Percentiles rank a stretch among this genome's conserved stretches.
phyloP scores from a whole-genome alignment of 495 filamentous ascomycete genomes.

The Penicillium canariense region DNA sequence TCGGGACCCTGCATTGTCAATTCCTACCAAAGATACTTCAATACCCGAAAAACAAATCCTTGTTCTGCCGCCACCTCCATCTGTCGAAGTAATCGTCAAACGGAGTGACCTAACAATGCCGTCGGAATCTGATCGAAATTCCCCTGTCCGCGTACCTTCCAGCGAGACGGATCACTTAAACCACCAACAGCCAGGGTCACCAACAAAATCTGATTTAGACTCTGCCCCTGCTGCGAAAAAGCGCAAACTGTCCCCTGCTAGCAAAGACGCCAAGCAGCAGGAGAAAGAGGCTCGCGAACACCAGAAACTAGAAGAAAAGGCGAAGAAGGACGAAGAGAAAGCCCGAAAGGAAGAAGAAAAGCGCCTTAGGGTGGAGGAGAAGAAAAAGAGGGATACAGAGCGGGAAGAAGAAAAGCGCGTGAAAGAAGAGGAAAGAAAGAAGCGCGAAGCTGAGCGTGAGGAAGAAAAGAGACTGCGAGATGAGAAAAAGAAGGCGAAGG shows the following conservation, averaged over 20 bases:
- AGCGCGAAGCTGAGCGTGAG: conserved; percentile 34
- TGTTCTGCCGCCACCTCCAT: neutral
- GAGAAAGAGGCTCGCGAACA: conserved; percentile 46
- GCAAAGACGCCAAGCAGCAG: conserved; percentile 50
- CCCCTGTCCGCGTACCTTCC: neutral
- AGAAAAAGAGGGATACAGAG: conserved; percentile 41
- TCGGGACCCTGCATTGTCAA: conserved; percentile 9
- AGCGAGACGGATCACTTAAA: neutral
- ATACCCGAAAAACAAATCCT: neutral
- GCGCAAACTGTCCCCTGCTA: conserved; percentile 51
- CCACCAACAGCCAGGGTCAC: neutral
- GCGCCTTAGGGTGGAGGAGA: conserved; percentile 42
- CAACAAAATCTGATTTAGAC: conserved; percentile 1
- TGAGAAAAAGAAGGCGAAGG: conserved; percentile 59
- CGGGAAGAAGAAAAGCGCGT: conserved; percentile 48
- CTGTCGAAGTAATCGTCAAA: conserved; percentile 12
- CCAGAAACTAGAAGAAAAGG: conserved; percentile 43
- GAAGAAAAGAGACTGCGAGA: conserved; percentile 61
- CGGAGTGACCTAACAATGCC: neutral
- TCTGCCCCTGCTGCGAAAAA: conserved; percentile 39
- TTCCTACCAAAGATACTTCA: neutral
- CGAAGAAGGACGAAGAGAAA: conserved; percentile 46
- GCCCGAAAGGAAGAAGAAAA: conserved; percentile 42
- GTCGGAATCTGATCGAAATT: neutral
- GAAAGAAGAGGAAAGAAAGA: conserved; percentile 35